Evolutionary conservation across 768 basidiomycete genomes (phyloP), one percentile per base, ranked within the genome.

Genomic region (Nidularia pulvinata): DNA sequence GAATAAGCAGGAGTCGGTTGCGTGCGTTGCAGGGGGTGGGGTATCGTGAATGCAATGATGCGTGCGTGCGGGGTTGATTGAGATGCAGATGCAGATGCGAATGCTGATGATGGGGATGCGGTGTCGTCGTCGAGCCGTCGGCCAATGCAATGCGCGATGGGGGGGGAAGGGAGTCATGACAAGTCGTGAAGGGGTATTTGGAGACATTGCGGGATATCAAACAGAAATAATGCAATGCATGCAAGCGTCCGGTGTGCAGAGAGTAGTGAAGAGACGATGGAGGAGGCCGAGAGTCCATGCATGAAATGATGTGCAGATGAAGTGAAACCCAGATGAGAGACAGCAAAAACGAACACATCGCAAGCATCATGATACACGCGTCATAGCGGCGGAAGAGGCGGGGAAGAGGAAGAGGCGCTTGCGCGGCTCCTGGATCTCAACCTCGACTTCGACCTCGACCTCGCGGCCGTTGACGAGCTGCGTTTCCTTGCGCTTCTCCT

Each of bases 331-430:
- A n/a, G n/a, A n/a, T n/a, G n/a, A n/a, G n/a, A n/a, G n/a, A n/a
- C n/a, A n/a, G n/a, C n/a, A n/a, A n/a, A n/a, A n/a, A n/a, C n/a
- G n/a, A n/a, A n/a, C n/a, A n/a, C n/a, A n/a, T n/a, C n/a, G n/a
- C n/a, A n/a, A n/a, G n/a, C n/a, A n/a, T n/a, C n/a, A n/a, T n/a
- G n/a, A n/a, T n/a, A n/a, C n/a, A n/a, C n/a, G n/a, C n/a, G n/a
- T n/a, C n/a, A n/a, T n/a, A n/a, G n/a, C n/a, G 37, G 37, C 37
- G 7, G n/a, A 39, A 30, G 65, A 61, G 22, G 69, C 78, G 16
- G 82, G 76, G 65, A 91, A 92, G 51, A 85, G 72, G 73, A 92
- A 91, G 42, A 93, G 74, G 34, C 83, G 75, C 68, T 91, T 89
- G 43, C 75, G 68, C 58, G 78, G 74, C 57, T 79, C 78, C 50